A percentile compares a stretch with the other conserved stretches of the same genome.
Evolutionary conservation across 805 yeast genomes (phyloP).

Genomic region (Candida ipomoeae): DNA sequence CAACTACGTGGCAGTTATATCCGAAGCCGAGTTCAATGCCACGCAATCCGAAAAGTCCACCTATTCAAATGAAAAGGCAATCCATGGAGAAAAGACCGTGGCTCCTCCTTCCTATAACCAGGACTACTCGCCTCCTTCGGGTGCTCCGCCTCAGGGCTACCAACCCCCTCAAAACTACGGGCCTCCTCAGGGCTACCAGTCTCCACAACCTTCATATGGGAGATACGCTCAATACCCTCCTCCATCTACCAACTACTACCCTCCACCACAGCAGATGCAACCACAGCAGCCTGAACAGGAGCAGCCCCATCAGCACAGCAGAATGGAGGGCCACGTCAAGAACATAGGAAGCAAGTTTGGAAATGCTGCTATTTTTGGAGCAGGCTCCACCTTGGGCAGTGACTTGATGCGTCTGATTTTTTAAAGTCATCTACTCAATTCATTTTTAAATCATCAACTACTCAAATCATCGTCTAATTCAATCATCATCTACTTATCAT

Average conservation of each 20-base stretch:
- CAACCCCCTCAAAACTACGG: constrained; percentile 4
- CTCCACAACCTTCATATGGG: constrained; percentile 30
- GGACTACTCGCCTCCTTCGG: not conserved
- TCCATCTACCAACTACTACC: constrained; percentile 46
- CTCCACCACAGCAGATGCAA: constrained; percentile 20
- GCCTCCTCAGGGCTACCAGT: constrained; percentile 9
- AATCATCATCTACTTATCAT: no score
- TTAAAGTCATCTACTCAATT: constrained; percentile 18
- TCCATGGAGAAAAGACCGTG: not conserved
- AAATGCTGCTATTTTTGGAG: constrained; percentile 92
- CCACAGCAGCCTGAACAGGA: constrained; percentile 20
- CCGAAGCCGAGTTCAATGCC: constrained; percentile 28
- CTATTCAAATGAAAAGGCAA: not conserved
- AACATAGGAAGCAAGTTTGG: constrained; percentile 79
- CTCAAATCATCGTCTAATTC: no score
- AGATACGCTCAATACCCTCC: constrained; percentile 48
- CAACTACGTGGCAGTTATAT: constrained; percentile 61
- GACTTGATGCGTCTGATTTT: constrained; percentile 74
- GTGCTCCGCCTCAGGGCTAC: constrained; percentile 1
- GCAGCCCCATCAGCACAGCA: constrained; percentile 18
- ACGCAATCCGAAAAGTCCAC: constrained; percentile 21
- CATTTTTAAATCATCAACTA: no score
- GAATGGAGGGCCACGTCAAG: constrained; percentile 34
- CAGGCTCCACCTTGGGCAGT: constrained; percentile 91
- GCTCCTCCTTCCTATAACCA: constrained; percentile 4